These are phyloP conservation scores for Termitomyces sp. DNA, from an alignment of 768 basidiomycete genomes.

Conservation along the genomic window DNA sequence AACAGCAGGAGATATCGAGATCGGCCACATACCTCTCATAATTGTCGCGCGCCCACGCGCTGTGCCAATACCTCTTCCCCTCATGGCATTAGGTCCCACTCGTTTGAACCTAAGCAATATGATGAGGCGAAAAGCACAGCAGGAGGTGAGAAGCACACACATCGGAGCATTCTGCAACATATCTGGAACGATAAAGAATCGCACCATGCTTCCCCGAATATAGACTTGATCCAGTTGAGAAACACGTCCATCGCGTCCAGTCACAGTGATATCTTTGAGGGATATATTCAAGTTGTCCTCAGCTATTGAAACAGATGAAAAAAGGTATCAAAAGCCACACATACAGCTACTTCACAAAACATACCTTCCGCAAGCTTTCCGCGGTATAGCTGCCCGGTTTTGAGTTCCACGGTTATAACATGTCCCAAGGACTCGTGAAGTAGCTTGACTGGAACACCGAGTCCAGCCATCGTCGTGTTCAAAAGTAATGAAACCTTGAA, in stretches of 20 bases:
- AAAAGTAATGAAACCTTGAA: slow-evolving; percentile 7
- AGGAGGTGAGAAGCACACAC: slow-evolving; percentile 45
- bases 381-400: slow-evolving; percentile 95
- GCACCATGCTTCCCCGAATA: slow-evolving; percentile 96
- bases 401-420: slow-evolving; percentile 95
- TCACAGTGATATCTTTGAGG: slow-evolving; percentile 94
- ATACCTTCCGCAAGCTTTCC: slow-evolving; percentile 96
- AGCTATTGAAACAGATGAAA: slow-evolving; percentile 46
- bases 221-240: slow-evolving; percentile 99
- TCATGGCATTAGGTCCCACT: slow-evolving; percentile 97
- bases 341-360: slow-evolving; percentile 19
- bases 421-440: slow-evolving; percentile 96
- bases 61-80: slow-evolving; percentile 97
- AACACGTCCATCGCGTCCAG: slow-evolving; percentile 95
- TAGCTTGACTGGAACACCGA: slow-evolving; percentile 95
- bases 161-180: slow-evolving; percentile 99
- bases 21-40: slow-evolving; percentile 76
- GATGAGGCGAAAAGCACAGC: neutral
- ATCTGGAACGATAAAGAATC: slow-evolving; percentile 99
- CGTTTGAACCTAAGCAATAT: slow-evolving; percentile 85
- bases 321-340: slow-evolving; percentile 7
- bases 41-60: slow-evolving; percentile 98
- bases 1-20: slow-evolving; percentile 8
- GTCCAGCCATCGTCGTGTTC: slow-evolving; percentile 52
- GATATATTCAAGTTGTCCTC: slow-evolving; percentile 99